Evolutionary conservation across 768 basidiomycete species (phyloP), one percentile per base, ranked within the genome.

Genomic region (Mycena sanguinolenta): DNA sequence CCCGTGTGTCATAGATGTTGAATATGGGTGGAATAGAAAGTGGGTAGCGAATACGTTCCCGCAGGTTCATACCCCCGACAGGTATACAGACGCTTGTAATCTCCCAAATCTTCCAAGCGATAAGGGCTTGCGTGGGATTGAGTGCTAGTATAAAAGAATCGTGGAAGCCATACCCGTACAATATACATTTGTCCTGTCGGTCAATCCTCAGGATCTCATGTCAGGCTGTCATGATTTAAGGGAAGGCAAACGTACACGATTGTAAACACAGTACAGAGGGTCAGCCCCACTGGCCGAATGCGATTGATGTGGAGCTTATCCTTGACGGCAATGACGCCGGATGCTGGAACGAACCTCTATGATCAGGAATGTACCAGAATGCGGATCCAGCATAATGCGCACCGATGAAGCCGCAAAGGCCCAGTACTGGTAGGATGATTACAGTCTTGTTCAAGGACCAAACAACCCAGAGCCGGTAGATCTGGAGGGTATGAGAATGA

Each of bases 381-480:
- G 27, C 17, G 21, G 17, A 50, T 63, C 7, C 17, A 19, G 30
- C 61, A 9, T 27, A 50, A 50, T 50, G 23, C 49, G 49, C 49
- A 63, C 61, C 44, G 49, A 63, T 27, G 19, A 63, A 27, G 21
- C 61, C 61, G 17, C 21, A 27, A 36, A 63, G 30, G 39, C 61
- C 36, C 50, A 63, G 23, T 3, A 63, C 25, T 23, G 61, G 61
- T 3, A 53, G 46, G 14, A 63, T 52, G 32, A 63, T 42, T n/a
- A 63, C 50, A 19, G 4, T 50, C 46, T 38, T 52, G 61, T 63
- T 63, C 34, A 36, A 62, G 19, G 60, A 62, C 60, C 60, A 62
- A 25, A 62, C 60, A 23, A 62, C 49, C 60, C 60, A 62, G 34
- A 63, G 61, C 9, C 61, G 61, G 50, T 63, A 39, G 17, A 63